Evolutionary conservation across 306 rosid species (phyloP), one percentile per base, ranked within the genome.

Genomic region (Prunus salicina): DNA sequence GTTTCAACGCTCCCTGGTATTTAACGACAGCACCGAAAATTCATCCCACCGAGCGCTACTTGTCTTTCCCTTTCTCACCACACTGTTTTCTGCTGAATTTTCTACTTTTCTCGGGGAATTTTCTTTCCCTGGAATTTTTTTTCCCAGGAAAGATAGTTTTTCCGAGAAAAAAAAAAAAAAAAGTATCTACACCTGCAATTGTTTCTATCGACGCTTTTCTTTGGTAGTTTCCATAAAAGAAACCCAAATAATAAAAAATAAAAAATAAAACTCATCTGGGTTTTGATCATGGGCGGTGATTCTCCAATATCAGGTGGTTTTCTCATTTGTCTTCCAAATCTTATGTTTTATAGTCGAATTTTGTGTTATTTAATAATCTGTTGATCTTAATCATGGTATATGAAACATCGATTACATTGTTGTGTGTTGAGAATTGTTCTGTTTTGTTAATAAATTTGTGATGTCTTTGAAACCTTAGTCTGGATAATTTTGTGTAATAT

Each of bases 201-300:
- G 51, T 75, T 64, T 58, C 12, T 67, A 58, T 64, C 22, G 64
- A 64, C 72, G 53, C 14, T 25, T 68, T 71, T 22, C 3, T 46
- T 45, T 12, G 46, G 73, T 34, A 4, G 62, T 25, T 76, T 34
- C 62, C 61, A 25, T 22, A 5, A 11, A 64, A 65, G 32, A 15
- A 32, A 13, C 22, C 49, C 41, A 16, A 63, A 32, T 51, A 10
- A 4, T 32, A 32, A 5, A 32, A 4, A 30, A 32, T 0, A 9
- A 9, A 1, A 18, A 3, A 18, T 32, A 64, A 34, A 16, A 51
- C 25, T 57, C 45, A 15, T 66, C 8, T 30, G 74, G 56, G 50
- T 58, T 67, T 58, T 58, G 41, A 28, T 67, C 83, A 56, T 79
- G 52, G 78, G 61, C 20, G 78, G 58, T 66, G 71, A 12, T 46